Evolutionary conservation across 495 filamentous ascomycete genomes (phyloP), one percentile per base, ranked within the genome.

Genomic region (Aspergillus kassunensis): DNA sequence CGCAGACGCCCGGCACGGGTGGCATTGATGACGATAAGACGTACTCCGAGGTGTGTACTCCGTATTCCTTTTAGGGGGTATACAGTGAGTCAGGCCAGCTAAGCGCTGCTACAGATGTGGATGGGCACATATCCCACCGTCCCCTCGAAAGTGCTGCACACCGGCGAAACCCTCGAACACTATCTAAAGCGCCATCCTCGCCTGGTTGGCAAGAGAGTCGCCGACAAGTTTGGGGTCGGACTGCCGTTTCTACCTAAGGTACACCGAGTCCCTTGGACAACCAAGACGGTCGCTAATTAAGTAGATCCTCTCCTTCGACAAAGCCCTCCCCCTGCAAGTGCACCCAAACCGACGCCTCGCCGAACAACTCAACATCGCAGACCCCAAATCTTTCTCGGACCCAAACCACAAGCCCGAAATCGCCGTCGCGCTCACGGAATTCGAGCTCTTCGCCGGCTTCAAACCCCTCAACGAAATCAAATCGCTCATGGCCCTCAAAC

Each of bases 371-470:
- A 49, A 39, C 34, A 33, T 49, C 49, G 49, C 81, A 57, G 79
- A 90, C 55, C 83, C 86, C 0, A 62, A 81, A 9, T 76, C 79
- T 44, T 91, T 85, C 61, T 78, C 79, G 7, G 87, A 93, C 54
- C 68, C 75, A 15, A 92, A 90, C 63, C 86, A 91, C 67, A 91
- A 92, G 64, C 88, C 88, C 1, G 88, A 93, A 61, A 91, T 92
- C 27, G 87, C 87, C 4, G 71, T 93, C 12, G 85, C 87, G 0
- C 67, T 91, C 0, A 78, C 80, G n/a, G 78, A 82, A 15, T 91
- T 92, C 60, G 87, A 91, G 63, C 81, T 88, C 0, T 91, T 92
- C 59, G 82, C 80, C 13, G 87, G 87, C 40, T 92, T 80, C 70
- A 90, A 89, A 54, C 83, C 86, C 6, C 34, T 39, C 4, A 6